A percentile compares a stretch with the other conserved stretches of the same genome.
Evolutionary conservation across 2,329 filamentous ascomycete genomes (phyloP).

Genomic region (Herpotrichia juniperi): DNA sequence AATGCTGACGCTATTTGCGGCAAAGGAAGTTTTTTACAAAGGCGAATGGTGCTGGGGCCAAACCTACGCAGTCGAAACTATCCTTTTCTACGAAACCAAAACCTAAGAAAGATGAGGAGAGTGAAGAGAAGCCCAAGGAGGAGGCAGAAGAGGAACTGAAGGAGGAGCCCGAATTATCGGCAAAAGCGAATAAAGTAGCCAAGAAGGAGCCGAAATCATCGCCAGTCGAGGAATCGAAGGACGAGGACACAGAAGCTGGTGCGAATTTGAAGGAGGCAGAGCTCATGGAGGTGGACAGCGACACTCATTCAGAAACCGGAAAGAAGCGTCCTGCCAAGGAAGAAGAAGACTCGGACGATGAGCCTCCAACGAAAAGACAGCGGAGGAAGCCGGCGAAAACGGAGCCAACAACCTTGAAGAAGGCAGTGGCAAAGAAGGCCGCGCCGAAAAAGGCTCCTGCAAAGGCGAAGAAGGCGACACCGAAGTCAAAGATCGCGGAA

Average conservation of each 20-base stretch:
- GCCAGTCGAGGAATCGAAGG: not conserved
- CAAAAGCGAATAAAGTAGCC: constrained; percentile 37
- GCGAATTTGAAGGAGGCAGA: constrained; percentile 26
- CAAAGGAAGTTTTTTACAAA: constrained; percentile 86
- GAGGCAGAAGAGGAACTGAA: constrained; percentile 10
- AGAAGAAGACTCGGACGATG: constrained; percentile 42
- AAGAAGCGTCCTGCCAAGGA: constrained; percentile 40
- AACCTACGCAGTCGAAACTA: constrained; percentile 77
- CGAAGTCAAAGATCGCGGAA: not conserved
- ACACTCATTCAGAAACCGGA: constrained; percentile 25
- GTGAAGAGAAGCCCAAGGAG: constrained; percentile 24
- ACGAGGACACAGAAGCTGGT: constrained; percentile 18
- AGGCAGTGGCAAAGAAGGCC: constrained; percentile 18
- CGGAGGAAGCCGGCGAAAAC: constrained; percentile 33
- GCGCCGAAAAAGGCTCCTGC: constrained; percentile 24
- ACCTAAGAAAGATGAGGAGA: constrained; percentile 41
- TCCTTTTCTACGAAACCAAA: constrained; percentile 67
- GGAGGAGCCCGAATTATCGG: constrained; percentile 47
- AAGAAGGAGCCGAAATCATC: constrained; percentile 28
- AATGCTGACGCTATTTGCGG: constrained; percentile 1
- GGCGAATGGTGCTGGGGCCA: constrained; percentile 64
- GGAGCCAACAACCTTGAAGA: constrained; percentile 22
- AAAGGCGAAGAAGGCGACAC: constrained; percentile 18
- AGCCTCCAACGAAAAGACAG: constrained; percentile 43
- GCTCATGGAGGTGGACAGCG: constrained; percentile 35